These are phyloP conservation scores for Caloboletus firmus DNA, from an alignment of 1,284 basidiomycete species.

Conservation along the genomic window DNA sequence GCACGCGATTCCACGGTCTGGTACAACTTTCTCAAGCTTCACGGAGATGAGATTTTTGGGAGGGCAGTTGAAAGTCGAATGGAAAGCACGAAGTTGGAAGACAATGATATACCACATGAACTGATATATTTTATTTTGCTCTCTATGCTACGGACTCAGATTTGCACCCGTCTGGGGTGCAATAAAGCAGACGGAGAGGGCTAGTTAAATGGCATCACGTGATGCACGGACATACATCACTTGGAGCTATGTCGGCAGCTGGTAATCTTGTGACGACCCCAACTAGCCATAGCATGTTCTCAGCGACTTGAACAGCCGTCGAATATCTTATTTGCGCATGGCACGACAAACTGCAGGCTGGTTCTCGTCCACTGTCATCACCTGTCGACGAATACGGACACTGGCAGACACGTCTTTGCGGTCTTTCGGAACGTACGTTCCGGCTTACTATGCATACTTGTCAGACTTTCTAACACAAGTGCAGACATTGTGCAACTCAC, in stretches of 20 bases:
- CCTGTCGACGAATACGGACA: constrained; percentile 40
- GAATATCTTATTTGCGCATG: constrained; percentile 23
- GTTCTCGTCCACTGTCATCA: constrained; percentile 17
- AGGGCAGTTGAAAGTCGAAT: background rate
- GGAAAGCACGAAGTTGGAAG: background rate
- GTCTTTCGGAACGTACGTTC: constrained; percentile 71
- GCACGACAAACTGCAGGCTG: constrained; percentile 17
- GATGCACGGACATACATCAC: background rate
- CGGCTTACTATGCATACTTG: background rate
- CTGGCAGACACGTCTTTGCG: constrained; percentile 59
- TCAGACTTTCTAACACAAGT: constrained; percentile 14
- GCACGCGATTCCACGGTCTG: constrained; percentile 58
- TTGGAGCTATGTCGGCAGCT: background rate
- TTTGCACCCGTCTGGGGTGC: background rate
- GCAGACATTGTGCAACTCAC: constrained; percentile 81
- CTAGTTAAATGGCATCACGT: constrained; percentile 16
- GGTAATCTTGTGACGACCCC: background rate
- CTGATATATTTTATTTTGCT: constrained; percentile 14
- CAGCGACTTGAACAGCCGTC: constrained; percentile 10
- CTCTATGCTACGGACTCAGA: constrained; percentile 11
- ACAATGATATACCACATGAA: constrained; percentile 24
- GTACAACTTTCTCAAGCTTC: constrained; percentile 38
- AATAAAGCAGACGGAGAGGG: background rate
- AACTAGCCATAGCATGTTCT: constrained; percentile 15
- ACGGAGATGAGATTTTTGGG: constrained; percentile 14